Evolutionary conservation across 106 monocot genomes (phyloP), one percentile per base, ranked within the genome.

Genomic region (Chionographis japonica): DNA sequence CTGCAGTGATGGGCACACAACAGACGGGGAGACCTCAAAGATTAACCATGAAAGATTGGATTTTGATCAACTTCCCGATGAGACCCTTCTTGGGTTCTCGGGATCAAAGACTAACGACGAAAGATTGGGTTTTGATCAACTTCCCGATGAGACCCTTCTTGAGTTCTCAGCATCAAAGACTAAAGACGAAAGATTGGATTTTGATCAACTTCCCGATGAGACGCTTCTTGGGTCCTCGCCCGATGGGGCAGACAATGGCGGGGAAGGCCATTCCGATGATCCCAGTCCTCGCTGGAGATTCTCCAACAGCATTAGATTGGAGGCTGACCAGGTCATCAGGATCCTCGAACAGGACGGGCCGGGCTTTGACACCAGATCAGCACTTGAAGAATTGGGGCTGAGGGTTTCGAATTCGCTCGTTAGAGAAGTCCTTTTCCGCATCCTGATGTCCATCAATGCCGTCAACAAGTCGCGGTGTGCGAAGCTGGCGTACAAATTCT

Each of bases 401-500:
- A 72, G 66, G 11, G 46, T 95, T 4, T 82, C 86, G 8, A 38
- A 37, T 17, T 77, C 70, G 37, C 72, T 91, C 15, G 91, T 89
- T 4, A 74, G 88, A 37, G 86, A 88, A 67, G 91, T 90, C 10
- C 81, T 94, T n/a, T 37, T 83, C 38, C 79, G 67, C 37, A 84
- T 97, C 12, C 54, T 78, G 6, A 53, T 51, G 5, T 92, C 89
- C 2, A 58, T 81, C 10, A 80, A 82, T 46, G 66, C 38, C 9
- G 64, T 61, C 12, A 97, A 83, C 60, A 89, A 79, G 63, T 15
- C 67, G 8, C 77, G 86, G 10, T 81, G 62, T 46, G 89, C 92
- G 9, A 87, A 75, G 56, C 62, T 97, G 41, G 87, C 84, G 0
- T 87, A 79, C 70, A 92, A 90, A 67, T 97, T 97, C 79, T 97